Evolutionary conservation across 345 rosid species (phyloP).

Genomic region (Hibiscus mutabilis): DNA sequence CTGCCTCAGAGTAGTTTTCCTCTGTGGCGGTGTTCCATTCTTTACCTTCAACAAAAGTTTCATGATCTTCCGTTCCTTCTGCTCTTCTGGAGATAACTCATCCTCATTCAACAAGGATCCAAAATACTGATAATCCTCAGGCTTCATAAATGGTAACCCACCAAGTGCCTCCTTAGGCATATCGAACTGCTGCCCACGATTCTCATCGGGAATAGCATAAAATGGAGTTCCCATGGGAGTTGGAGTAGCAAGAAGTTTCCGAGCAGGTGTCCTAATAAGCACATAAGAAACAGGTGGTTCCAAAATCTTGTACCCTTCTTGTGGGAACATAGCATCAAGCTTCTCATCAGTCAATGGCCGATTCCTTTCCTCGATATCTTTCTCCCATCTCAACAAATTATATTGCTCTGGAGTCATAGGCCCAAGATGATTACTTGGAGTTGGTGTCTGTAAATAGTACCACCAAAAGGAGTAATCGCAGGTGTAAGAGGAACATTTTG

Average conservation of each 20-base stretch:
- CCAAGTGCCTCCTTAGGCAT: slow-evolving; percentile 85
- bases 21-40: slow-evolving; percentile 97
- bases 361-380: slow-evolving; percentile 97
- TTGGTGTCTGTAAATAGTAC: slow-evolving; percentile 74
- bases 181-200: slow-evolving; percentile 94
- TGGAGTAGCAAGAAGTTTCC: slow-evolving; percentile 79
- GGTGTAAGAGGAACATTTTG: slow-evolving; percentile 81
- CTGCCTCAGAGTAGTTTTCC: slow-evolving; percentile 96
- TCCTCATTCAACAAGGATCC: slow-evolving; percentile 87
- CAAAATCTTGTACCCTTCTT: slow-evolving; percentile 85
- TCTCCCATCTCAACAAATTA: slow-evolving; percentile 94
- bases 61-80: slow-evolving; percentile 96
- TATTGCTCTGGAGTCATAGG: slow-evolving; percentile 85
- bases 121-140: slow-evolving; percentile 94
- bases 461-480: slow-evolving; percentile 90
- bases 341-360: slow-evolving; percentile 94
- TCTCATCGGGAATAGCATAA: slow-evolving; percentile 82
- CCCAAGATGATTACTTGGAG: slow-evolving; percentile 67
- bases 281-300: slow-evolving; percentile 94
- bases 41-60: slow-evolving; percentile 92
- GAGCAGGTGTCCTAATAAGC: slow-evolving; percentile 89
- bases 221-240: slow-evolving; percentile 90
- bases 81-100: slow-evolving; percentile 84
- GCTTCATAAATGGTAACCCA: slow-evolving; percentile 94
- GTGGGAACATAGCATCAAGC: slow-evolving; percentile 91